These are phyloP conservation scores for Schizosaccharomyces cryophilus DNA, from an alignment of 805 yeast species.

Conservation along the genomic window DNA sequence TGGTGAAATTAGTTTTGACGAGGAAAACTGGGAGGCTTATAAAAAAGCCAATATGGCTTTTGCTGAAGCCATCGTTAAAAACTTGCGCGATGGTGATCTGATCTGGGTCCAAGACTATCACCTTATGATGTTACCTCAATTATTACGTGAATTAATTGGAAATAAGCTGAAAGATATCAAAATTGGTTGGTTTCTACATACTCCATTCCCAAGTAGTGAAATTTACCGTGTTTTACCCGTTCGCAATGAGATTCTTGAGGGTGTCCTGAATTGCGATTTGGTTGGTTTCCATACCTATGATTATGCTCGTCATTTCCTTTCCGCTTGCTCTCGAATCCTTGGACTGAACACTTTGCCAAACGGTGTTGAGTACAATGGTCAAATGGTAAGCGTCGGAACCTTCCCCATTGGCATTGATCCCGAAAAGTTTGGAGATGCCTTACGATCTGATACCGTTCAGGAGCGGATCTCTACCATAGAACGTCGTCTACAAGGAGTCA, in stretches of 20 bases:
- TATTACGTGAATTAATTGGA: conserved; percentile 42
- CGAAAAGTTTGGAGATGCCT: conserved; percentile 63
- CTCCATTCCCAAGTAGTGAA: conserved; percentile 94
- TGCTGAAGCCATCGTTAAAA: conserved; percentile 45
- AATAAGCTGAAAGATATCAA: conserved; percentile 30
- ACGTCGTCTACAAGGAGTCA: conserved; percentile 45
- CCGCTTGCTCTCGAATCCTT: conserved; percentile 66
- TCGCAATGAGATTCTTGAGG: conserved; percentile 69
- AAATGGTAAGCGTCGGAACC: conserved; percentile 72
- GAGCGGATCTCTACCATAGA: conserved; percentile 39
- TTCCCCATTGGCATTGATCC: conserved; percentile 98
- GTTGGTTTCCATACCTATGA: conserved; percentile 98
- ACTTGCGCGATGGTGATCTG: conserved; percentile 57
- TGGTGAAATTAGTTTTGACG: conserved; percentile 96
- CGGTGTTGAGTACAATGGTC: conserved; percentile 55
- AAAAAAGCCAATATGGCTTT: conserved; percentile 72
- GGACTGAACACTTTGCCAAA: conserved; percentile 70
- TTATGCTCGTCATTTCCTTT: conserved; percentile 84
- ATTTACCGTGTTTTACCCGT: conserved; percentile 91
- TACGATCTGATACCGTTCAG: conserved; percentile 36
- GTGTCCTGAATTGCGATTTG: conserved; percentile 80
- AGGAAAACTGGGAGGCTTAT: conserved; percentile 92
- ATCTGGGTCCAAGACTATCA: conserved; percentile 98
- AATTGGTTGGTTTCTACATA: conserved; percentile 83
- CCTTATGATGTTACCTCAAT: conserved; percentile 76